phyloP scores from a whole-genome alignment of 83 land plant species.

The Picea engelmannii region DNA sequence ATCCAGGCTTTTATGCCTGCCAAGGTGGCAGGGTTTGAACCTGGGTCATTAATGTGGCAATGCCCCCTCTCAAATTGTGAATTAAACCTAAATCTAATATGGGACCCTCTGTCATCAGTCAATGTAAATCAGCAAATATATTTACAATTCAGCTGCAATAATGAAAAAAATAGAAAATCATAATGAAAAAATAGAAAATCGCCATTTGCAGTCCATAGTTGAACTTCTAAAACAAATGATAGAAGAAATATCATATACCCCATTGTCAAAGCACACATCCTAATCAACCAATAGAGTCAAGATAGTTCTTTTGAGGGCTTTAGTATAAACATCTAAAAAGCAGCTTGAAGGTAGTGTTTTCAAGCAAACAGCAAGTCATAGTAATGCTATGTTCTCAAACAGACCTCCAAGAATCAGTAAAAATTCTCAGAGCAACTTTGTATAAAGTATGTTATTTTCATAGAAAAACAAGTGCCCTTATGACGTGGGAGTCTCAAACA shows the following conservation, averaged over 20 bases:
- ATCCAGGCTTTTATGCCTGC: too few species aligned
- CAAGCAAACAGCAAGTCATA: neutral
- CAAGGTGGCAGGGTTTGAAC: too few species aligned
- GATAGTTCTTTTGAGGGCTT: neutral
- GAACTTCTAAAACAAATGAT: neutral
- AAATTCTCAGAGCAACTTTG: neutral
- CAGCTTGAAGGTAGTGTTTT: neutral
- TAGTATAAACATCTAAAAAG: neutral
- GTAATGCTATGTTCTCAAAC: neutral
- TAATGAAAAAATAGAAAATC: too few species aligned
- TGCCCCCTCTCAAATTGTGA: too few species aligned
- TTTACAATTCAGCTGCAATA: too few species aligned
- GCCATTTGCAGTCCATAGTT: too few species aligned
- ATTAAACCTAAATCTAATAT: too few species aligned
- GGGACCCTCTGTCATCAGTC: too few species aligned
- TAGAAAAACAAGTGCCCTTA: neutral
- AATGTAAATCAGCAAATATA: too few species aligned
- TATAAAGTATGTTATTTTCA: neutral
- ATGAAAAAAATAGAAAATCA: too few species aligned
- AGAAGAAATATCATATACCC: neutral
- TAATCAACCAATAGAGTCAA: neutral
- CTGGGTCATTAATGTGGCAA: too few species aligned
- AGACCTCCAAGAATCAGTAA: neutral
- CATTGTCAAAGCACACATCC: neutral
- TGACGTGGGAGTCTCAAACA: constrained; percentile 21